Base-by-base conservation (phyloP, 116 monocot genomes). In the Cymodocea nodosa region DNA sequence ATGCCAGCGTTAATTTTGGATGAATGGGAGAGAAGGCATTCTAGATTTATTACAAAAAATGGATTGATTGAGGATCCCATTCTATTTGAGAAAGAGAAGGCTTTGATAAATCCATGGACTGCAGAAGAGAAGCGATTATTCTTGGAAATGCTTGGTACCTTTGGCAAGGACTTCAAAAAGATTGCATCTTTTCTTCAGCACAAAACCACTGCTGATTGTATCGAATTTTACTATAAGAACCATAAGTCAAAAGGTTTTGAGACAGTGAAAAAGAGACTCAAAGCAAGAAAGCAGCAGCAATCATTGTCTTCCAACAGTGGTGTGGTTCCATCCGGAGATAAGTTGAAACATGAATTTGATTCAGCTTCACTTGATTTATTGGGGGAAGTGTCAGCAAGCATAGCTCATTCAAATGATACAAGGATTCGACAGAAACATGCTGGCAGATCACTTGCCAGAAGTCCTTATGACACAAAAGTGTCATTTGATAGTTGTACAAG, bases 191-290 rank as follows among this genome's bases (percentile, higher is more conserved):
- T 79, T 40, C 74, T 98, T 51, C 30, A 35, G n/a, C 92, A 98
- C 75, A 98, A 98, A 56, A 88, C 84, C 13, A 86, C 84, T 22
- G 92, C 97, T 55, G 97, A 98, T 49, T 98, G 97, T 68, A 63
- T 98, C 14, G 92, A 98, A 60, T 98, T 98, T 52, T 98, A 98
- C 64, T 98, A 92, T 75, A 92, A 82, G 74, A 83, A 86, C 68
- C 92, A 84, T 60, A 91, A 86, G 60, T 88, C 84, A 1, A 84
- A 91, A 63, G 79, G 76, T 71, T 98, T 98, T 70, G 60, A 59
- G 48, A 78, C 84, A 67, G 92, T 82, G 22, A 91, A 71, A 75
- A 84, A 84, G 65, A 80, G 56, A 9, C 50, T 85, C 57, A 76
- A 70, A 57, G 59, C 62, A 48, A 73, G 69, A 71, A 84, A 89